Percentiles rank a stretch among this genome's conserved stretches.
Evolutionary conservation across 495 filamentous ascomycete genomes (phyloP).

Genomic region (Trichoderma erinaceum): DNA sequence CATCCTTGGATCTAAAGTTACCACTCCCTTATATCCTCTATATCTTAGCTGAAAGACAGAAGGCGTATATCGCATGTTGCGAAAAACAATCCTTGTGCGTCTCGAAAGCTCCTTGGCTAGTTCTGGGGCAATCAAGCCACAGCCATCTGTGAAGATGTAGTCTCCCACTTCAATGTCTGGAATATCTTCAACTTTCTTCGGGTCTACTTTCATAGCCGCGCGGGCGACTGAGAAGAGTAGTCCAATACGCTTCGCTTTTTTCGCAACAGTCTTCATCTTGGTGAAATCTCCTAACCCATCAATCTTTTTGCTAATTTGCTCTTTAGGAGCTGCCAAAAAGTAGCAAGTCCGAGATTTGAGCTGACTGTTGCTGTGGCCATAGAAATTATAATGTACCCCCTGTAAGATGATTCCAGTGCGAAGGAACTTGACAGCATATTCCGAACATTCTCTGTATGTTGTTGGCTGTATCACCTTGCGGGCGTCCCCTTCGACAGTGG

Average conservation of each 20-base stretch:
- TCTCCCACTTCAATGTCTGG: constrained; percentile 38
- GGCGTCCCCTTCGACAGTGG: neutral
- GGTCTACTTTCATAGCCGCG: constrained; percentile 31
- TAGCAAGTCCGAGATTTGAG: constrained; percentile 45
- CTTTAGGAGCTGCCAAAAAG: constrained; percentile 36
- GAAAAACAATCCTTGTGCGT: constrained; percentile 32
- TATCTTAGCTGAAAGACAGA: constrained; percentile 48
- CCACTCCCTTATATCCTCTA: constrained; percentile 47
- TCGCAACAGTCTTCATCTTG: constrained; percentile 47
- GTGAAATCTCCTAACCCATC: constrained; percentile 42
- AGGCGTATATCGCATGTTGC: constrained; percentile 40
- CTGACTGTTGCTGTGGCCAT: constrained; percentile 49
- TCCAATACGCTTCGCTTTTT: constrained; percentile 46
- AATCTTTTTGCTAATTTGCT: constrained; percentile 33
- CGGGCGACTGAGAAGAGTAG: constrained; percentile 43
- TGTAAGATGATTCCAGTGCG: constrained; percentile 36
- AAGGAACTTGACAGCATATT: constrained; percentile 38
- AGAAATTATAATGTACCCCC: constrained; percentile 42
- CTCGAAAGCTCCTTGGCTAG: constrained; percentile 35
- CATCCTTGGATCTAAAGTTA: constrained; percentile 40
- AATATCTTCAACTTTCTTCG: constrained; percentile 41
- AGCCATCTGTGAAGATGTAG: constrained; percentile 48
- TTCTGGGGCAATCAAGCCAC: constrained; percentile 38
- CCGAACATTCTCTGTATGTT: constrained; percentile 34
- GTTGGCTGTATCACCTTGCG: constrained; percentile 22